A percentile compares a stretch with the other conserved stretches of the same genome.
These are phyloP conservation scores for Tulasnella calospora DNA, from an alignment of 768 basidiomycete genomes.

Conservation along the genomic window DNA sequence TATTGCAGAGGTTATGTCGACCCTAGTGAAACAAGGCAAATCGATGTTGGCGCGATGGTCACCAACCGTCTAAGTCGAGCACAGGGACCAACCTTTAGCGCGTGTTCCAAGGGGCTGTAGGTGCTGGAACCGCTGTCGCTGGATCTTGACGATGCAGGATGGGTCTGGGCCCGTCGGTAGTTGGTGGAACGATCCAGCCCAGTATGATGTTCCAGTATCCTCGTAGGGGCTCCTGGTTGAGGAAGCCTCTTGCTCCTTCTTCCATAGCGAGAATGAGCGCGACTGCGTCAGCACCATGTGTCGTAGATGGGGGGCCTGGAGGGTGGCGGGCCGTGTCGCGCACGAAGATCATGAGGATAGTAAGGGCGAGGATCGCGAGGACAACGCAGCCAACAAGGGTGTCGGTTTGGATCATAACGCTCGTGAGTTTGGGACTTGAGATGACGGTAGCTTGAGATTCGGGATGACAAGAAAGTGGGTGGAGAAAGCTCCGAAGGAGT, in stretches of 20 bases:
- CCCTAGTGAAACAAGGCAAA: background rate
- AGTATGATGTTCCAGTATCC: background rate
- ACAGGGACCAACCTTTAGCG: no score
- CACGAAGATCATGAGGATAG: background rate
- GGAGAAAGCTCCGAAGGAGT: background rate
- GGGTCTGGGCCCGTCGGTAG: background rate
- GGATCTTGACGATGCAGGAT: background rate
- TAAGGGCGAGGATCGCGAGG: background rate
- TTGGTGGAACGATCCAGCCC: background rate
- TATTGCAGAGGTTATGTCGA: background rate
- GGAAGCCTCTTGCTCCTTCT: background rate
- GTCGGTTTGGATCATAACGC: background rate
- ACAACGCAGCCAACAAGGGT: background rate
- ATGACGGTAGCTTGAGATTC: background rate
- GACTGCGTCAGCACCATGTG: background rate
- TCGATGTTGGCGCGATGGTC: background rate
- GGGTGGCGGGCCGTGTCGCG: background rate
- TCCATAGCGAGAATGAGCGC: background rate
- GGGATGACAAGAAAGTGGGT: background rate
- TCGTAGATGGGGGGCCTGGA: background rate
- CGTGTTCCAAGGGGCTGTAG: background rate
- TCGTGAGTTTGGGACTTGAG: background rate
- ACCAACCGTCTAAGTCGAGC: no score
- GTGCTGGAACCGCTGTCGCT: background rate
- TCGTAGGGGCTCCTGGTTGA: background rate